These are phyloP conservation scores for Rhizoclosmatium sp. DNA, from an alignment of 192 early-diverging fungal species.

Conservation along the genomic window DNA sequence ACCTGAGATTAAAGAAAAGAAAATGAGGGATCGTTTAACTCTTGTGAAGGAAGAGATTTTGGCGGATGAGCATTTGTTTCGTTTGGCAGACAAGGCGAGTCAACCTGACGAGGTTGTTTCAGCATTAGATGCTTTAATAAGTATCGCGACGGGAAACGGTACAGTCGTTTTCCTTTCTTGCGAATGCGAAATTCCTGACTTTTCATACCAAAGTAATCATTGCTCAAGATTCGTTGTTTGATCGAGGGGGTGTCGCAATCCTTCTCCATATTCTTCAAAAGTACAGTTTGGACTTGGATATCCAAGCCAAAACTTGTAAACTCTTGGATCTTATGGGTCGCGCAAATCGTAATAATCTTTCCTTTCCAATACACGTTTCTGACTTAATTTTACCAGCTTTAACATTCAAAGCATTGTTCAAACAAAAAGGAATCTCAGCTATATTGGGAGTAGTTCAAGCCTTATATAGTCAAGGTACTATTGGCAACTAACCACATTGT, in stretches of 20 bases:
- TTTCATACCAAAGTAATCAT: slow-evolving; percentile 4
- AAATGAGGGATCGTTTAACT: slow-evolving; percentile 24
- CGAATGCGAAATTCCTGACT: neutral
- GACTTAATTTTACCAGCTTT: neutral
- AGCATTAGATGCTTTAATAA: slow-evolving; percentile 8
- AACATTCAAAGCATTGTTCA: slow-evolving; percentile 17
- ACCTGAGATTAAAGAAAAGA: neutral
- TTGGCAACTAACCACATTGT: too few relatives aligned
- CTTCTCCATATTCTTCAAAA: slow-evolving; percentile 26
- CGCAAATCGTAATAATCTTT: slow-evolving; percentile 7
- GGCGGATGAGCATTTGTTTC: slow-evolving; percentile 23
- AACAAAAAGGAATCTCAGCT: slow-evolving; percentile 11
- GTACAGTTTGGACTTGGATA: slow-evolving; percentile 1
- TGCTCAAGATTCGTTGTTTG: slow-evolving; percentile 33
- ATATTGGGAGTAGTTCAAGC: slow-evolving; percentile 14
- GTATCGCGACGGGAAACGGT: slow-evolving; percentile 4
- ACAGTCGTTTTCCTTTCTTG: neutral
- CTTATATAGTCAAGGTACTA: neutral
- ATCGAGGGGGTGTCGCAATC: slow-evolving; percentile 31
- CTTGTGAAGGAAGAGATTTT: slow-evolving; percentile 28
- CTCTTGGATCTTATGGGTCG: slow-evolving; percentile 30
- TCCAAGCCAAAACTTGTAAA: slow-evolving; percentile 10
- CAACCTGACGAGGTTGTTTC: neutral
- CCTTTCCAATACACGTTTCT: neutral
- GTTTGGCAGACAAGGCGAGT: slow-evolving; percentile 13